Base-by-base conservation (phyloP, 768 basidiomycete genomes). In the Amanita polypyramis region DNA sequence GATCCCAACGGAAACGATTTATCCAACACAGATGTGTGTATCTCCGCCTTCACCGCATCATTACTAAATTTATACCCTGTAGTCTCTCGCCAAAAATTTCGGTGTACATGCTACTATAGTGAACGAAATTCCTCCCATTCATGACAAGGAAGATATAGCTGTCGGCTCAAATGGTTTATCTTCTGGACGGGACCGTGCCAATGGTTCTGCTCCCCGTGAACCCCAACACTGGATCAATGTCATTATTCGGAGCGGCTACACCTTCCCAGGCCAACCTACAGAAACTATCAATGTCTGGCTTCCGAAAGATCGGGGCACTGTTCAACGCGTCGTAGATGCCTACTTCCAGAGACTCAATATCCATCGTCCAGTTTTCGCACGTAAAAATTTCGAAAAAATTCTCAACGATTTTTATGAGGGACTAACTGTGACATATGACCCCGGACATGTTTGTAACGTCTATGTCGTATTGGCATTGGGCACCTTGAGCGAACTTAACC, bases 1-100 rank as follows among this genome's bases (percentile, higher is more conserved):
- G 89, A 91, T 58, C 89, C 89, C 3, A 76, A 83, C 51, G 75
- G 79, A 5, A 80, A 86, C 54, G 85, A 92, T 62, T 75, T 90
- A 72, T 83, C 85, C 43, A 79, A 74, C 59, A 74, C 82, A 5
- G 77, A 76, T 54, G 79, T 77, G 55, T 39, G 63, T 58, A 50
- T 17, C 23, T 4, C 17, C 36, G 5, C 27, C 15, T 25, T 1
- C 49, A 15, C 17, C 34, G 38, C 39, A 19, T 30, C 7, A n/a
- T 14, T 30, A 45, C 23, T 50, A 40, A 54, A 47, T 10, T 42
- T 7, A 21, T 32, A 20, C 41, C 21, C 43, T 15, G 27, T 17
- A 80, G 74, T 72, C 83, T 20, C 74, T 89, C 42, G 87, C 84
- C 35, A 85, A 80, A 63, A 80, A 73, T 58, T 90, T 90, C 57